Percentiles rank a stretch among this genome's conserved stretches.
Evolutionary conservation across 73 alveolate species (phyloP).

Genomic region (Tetrahymena malaccensis): DNA sequence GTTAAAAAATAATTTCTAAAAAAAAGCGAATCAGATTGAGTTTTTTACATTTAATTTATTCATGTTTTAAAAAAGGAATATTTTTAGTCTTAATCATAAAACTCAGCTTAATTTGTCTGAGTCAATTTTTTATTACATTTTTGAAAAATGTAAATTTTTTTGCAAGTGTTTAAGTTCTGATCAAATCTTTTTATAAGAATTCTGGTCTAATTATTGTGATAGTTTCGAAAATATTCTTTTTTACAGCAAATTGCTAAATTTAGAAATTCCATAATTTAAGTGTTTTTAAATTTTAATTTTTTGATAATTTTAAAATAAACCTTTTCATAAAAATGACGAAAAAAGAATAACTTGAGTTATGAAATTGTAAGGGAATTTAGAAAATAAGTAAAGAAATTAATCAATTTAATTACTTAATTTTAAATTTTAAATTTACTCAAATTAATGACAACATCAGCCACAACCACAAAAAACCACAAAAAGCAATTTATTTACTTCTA

Average conservation of each 20-base stretch:
- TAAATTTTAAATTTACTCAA: not conserved
- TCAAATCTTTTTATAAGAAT: too few relatives aligned
- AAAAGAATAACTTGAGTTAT: not conserved
- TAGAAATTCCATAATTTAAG: too few relatives aligned
- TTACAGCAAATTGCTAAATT: too few relatives aligned
- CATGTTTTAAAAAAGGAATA: too few relatives aligned
- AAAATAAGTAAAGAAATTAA: not conserved
- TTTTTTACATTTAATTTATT: too few relatives aligned
- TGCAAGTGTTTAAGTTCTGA: not conserved
- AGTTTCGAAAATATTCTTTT: too few relatives aligned
- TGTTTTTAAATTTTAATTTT: too few relatives aligned
- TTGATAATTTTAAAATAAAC: too few relatives aligned
- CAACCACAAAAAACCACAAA: not conserved
- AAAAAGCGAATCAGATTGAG: too few relatives aligned
- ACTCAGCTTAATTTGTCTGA: not conserved
- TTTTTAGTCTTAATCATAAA: not conserved
- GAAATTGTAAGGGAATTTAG: not conserved
- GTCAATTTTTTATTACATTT: not conserved
- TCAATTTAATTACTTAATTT: not conserved
- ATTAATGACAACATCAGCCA: not conserved
- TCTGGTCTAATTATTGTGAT: too few relatives aligned
- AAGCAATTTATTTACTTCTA: not conserved
- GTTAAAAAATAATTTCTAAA: too few relatives aligned
- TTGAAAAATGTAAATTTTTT: not conserved
- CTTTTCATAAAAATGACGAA: not conserved